phyloP scores from a whole-genome alignment of 345 rosid genomes.

The Turnera subulata region DNA sequence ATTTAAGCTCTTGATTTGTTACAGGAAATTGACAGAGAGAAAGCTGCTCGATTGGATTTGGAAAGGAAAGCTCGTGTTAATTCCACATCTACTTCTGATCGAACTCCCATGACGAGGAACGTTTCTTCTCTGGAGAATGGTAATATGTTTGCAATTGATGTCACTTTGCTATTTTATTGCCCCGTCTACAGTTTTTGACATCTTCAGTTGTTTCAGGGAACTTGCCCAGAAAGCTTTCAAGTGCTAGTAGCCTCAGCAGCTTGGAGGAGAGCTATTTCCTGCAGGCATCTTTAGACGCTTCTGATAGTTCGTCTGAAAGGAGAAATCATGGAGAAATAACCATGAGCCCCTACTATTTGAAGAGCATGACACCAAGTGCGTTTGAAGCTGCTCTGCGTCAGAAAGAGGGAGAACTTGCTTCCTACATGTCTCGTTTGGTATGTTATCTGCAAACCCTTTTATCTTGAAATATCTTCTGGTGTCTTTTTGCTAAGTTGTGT shows the following conservation, averaged over 20 bases:
- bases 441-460: constrained; percentile 11
- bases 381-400: constrained; percentile 93
- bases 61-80: constrained; percentile 60
- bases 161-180: constrained; percentile 10
- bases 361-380: constrained; percentile 91
- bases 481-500: not conserved
- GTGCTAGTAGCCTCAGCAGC: constrained; percentile 83
- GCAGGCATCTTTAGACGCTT: constrained; percentile 88
- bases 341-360: constrained; percentile 79
- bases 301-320: constrained; percentile 71
- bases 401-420: constrained; percentile 98
- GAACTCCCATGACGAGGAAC: constrained; percentile 49
- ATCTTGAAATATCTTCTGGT: not conserved
- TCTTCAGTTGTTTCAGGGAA: constrained; percentile 44
- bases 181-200: constrained; percentile 7
- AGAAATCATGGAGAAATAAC: constrained; percentile 61
- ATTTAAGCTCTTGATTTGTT: constrained; percentile 6
- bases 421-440: constrained; percentile 98
- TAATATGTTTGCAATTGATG: constrained; percentile 21
- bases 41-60: constrained; percentile 75
- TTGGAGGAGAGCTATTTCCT: constrained; percentile 96
- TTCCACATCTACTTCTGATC: constrained; percentile 54
- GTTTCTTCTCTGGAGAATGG: constrained; percentile 70
- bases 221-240: constrained; percentile 73
- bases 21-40: constrained; percentile 91